Evolutionary conservation across 257 asterid species (phyloP).

Genomic region (Dorcoceras hygrometricum): DNA sequence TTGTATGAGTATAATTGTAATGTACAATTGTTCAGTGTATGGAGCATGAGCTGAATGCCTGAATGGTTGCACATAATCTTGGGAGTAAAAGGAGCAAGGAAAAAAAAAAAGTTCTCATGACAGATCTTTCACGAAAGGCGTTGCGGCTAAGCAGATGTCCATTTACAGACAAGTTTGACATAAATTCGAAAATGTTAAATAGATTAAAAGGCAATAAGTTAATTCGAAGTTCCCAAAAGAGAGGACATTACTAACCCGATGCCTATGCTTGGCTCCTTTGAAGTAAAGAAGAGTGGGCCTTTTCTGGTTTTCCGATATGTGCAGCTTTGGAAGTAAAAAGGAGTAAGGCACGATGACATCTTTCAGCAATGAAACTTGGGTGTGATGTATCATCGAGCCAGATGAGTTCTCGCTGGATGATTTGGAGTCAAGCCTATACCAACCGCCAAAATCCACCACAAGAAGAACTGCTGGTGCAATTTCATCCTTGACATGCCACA

Average conservation of each 20-base stretch:
- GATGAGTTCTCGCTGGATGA: slow-evolving; percentile 46
- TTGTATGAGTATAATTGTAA: not conserved
- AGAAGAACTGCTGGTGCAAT: slow-evolving; percentile 83
- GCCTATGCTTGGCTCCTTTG: slow-evolving; percentile 97
- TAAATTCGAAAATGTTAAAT: not conserved
- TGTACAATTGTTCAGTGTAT: not conserved
- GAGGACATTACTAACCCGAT: slow-evolving; percentile 60
- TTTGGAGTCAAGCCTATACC: slow-evolving; percentile 75
- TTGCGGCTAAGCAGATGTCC: not conserved
- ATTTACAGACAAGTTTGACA: not conserved
- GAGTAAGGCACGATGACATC: slow-evolving; percentile 93
- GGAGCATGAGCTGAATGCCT: too few species aligned
- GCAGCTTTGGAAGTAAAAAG: slow-evolving; percentile 73
- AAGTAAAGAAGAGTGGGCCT: slow-evolving; percentile 76
- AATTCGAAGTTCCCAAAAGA: slow-evolving; percentile 4
- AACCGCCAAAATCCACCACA: slow-evolving; percentile 96
- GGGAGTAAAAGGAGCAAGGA: not conserved
- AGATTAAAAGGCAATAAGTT: not conserved
- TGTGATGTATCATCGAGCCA: slow-evolving; percentile 63
- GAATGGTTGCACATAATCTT: slow-evolving; percentile 15
- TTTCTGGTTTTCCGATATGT: slow-evolving; percentile 50
- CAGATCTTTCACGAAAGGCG: not conserved
- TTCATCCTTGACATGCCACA: slow-evolving; percentile 90
- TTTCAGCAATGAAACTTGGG: slow-evolving; percentile 83
- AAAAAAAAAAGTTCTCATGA: not conserved